Evolutionary conservation across 2,329 filamentous ascomycete genomes (phyloP).

Genomic region (Penicillium sclerotigenum): DNA sequence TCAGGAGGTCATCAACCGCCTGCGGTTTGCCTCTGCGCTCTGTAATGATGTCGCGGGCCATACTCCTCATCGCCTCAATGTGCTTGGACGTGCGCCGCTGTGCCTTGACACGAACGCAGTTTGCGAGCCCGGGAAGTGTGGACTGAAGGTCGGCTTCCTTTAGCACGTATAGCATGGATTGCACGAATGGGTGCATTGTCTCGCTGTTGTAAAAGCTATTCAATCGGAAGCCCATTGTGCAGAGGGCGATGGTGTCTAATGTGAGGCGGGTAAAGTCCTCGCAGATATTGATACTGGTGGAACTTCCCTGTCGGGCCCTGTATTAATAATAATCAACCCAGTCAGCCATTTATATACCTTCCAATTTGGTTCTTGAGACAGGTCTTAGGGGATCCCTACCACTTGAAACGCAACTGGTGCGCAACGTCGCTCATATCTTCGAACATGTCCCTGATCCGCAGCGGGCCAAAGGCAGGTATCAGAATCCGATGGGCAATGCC

Average conservation of each 20-base stretch:
- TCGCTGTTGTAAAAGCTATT: neutral
- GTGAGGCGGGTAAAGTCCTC: neutral
- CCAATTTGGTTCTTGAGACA: neutral
- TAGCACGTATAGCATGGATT: neutral
- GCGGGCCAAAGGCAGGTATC: neutral
- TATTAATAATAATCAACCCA: neutral
- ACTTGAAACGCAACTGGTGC: neutral
- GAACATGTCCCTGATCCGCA: neutral
- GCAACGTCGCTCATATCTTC: neutral
- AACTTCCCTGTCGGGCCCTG: neutral
- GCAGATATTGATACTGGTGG: neutral
- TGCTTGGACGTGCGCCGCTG: neutral
- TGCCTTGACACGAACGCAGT: neutral
- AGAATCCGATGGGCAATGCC: neutral
- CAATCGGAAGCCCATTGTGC: neutral
- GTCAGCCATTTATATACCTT: neutral
- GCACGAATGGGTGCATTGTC: neutral
- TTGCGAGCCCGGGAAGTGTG: neutral
- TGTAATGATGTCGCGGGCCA: neutral
- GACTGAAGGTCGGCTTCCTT: neutral
- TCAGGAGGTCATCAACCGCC: neutral
- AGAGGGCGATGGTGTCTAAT: neutral
- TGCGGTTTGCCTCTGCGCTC: neutral
- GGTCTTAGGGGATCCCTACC: neutral
- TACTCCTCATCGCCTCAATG: neutral